Percentiles rank a stretch among this genome's conserved stretches.
phyloP scores from a whole-genome alignment of 371 early-diverging fungal genomes.

The Mortierella polycephala region DNA sequence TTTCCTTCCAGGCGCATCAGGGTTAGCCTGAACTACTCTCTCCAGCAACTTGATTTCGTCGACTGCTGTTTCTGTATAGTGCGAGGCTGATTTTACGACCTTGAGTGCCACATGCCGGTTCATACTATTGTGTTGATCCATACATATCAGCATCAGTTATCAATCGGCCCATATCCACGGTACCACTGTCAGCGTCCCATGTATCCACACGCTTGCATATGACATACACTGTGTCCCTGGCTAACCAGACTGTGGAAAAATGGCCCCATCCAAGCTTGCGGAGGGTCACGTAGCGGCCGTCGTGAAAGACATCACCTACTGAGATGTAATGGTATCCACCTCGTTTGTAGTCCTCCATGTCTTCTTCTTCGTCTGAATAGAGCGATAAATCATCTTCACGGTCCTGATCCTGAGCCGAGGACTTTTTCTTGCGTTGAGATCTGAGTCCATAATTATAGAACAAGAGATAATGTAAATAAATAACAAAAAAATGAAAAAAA shows the following conservation, averaged over 20 bases:
- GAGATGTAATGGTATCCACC: slow-evolving; percentile 96
- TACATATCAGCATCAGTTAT: no score
- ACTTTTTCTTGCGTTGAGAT: slow-evolving; percentile 17
- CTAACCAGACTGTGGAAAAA: slow-evolving; percentile 97
- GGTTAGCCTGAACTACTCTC: slow-evolving; percentile 77
- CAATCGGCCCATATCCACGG: no score
- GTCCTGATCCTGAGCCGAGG: slow-evolving; percentile 16
- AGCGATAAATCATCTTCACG: slow-evolving; percentile 42
- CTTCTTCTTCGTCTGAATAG: slow-evolving; percentile 81
- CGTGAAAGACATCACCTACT: slow-evolving; percentile 86
- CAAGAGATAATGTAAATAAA: not conserved
- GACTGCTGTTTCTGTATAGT: slow-evolving; percentile 95
- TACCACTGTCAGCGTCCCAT: not conserved
- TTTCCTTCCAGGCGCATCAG: slow-evolving; percentile 64
- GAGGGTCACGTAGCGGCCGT: slow-evolving; percentile 82
- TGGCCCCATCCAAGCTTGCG: slow-evolving; percentile 99
- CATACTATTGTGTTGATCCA: slow-evolving; percentile 48
- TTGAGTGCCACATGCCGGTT: slow-evolving; percentile 94
- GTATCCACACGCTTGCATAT: not conserved
- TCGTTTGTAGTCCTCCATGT: slow-evolving; percentile 87
- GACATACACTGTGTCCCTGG: slow-evolving; percentile 77
- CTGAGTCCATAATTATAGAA: slow-evolving; percentile 3
- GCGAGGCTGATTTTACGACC: slow-evolving; percentile 94
- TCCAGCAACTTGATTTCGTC: slow-evolving; percentile 96
- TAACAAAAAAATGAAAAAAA: no score